These are phyloP conservation scores for Penicillium silybi DNA, from an alignment of 495 filamentous ascomycete genomes.

Conservation along the genomic window DNA sequence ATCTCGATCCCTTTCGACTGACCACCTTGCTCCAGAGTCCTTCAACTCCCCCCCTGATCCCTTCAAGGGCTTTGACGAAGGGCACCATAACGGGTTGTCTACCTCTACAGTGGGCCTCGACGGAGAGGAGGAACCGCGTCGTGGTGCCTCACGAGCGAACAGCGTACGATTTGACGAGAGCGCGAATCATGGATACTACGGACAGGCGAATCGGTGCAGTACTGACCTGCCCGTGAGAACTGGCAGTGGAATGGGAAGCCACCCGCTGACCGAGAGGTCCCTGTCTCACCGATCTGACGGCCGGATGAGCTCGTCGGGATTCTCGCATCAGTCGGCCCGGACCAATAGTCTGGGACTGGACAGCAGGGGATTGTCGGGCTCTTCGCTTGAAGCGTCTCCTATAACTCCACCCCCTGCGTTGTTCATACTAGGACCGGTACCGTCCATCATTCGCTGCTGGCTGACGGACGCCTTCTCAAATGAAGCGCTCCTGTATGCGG, in stretches of 20 bases:
- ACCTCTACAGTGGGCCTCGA: constrained; percentile 71
- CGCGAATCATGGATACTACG: constrained; percentile 86
- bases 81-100: constrained; percentile 61
- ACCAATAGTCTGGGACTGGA: constrained; percentile 82
- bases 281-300: constrained; percentile 95
- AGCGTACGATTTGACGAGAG: constrained; percentile 99
- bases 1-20: constrained; percentile 4
- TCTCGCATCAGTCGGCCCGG: constrained; percentile 75
- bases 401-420: constrained; percentile 75
- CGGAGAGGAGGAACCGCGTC: constrained; percentile 83
- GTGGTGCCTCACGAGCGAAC: constrained; percentile 90
- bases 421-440: constrained; percentile 78
- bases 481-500: constrained; percentile 82
- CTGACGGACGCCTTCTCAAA: constrained; percentile 81
- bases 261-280: constrained; percentile 82
- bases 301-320: constrained; percentile 84
- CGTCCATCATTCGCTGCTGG: constrained; percentile 95
- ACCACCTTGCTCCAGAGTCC: constrained; percentile 51
- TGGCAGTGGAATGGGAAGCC: constrained; percentile 75
- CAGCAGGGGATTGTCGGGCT: constrained; percentile 57
- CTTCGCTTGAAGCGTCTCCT: constrained; percentile 61
- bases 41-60: constrained; percentile 71
- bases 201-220: constrained; percentile 73
- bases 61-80: constrained; percentile 82
- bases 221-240: constrained; percentile 75